Base-by-base conservation (phyloP, 345 rosid species). In the Hibiscus syriacus region DNA sequence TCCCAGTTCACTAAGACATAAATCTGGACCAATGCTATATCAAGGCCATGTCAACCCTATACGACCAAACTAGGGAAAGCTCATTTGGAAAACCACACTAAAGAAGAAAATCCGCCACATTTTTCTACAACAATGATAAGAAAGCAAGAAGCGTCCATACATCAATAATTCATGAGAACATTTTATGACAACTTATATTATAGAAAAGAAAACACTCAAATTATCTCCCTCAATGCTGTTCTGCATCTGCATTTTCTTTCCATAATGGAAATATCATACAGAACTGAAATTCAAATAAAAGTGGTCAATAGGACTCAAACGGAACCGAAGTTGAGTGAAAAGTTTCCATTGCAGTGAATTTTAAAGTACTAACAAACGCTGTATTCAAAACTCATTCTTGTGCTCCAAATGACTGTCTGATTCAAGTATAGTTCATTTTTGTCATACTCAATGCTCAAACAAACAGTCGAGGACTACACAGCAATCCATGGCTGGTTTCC, bases 401-500 rank as follows among this genome's bases (percentile, higher is more conserved):
- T n/a, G 30, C 26, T 63, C 67, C 6, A 41, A 63, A 25, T 14
- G 22, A 38, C 65, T 20, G 11, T 38, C 30, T 60, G 12, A 12
- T 58, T n/a, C 23, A 55, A 55, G 62, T 57, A 38, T 38, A 38
- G 41, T 29, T 29, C 22, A 60, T 36, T 60, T 38, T 61, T 61
- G 66, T 61, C 25, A 38, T 61, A 20, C 32, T 26, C 19, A 30
- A 61, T 5, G 17, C 46, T 16, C 19, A 38, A 19, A 61, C 10
- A 5, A 61, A 22, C 45, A 58, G 3, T 49, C 14, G 10, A 61
- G 17, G 49, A 61, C 23, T 19, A 22, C 13, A 19, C 29, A 61
- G 66, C 66, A 43, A 12, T 60, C 49, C 17, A 22, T 30, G 41
- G 63, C 1, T 30, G 63, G 41, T 30, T 57, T 57, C 63, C 30